A percentile compares a stretch with the other conserved stretches of the same genome.
Conservation (phyloP, 495 filamentous ascomycete species). For the Penicillium nucicola region DNA sequence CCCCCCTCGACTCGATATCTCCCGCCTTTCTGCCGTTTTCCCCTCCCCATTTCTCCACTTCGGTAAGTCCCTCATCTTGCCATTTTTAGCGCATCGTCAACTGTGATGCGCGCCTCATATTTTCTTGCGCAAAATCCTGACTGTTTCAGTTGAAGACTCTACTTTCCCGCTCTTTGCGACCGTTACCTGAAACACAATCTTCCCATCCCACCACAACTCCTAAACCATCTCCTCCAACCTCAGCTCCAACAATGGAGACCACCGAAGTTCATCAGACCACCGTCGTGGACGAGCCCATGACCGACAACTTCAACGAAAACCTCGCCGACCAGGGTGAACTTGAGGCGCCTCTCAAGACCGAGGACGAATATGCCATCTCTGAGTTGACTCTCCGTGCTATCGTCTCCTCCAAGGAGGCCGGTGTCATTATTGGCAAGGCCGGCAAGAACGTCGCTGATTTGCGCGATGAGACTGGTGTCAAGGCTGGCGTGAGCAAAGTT, state of each 20-base stretch:
- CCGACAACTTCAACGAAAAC: constrained; percentile 47
- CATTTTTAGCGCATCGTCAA: neutral
- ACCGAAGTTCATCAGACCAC: constrained; percentile 46
- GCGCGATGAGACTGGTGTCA: constrained; percentile 94
- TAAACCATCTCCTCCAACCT: constrained; percentile 3
- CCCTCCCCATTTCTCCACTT: constrained; percentile 30
- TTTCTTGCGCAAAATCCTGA: constrained; percentile 1
- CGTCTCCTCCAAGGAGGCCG: constrained; percentile 96
- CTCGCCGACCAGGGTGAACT: constrained; percentile 58
- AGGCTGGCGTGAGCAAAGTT: constrained; percentile 97
- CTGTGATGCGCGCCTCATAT: neutral
- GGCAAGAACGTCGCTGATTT: constrained; percentile 98
- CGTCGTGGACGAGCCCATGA: constrained; percentile 41
- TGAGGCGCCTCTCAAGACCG: constrained; percentile 74
- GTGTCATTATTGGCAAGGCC: constrained; percentile 96
- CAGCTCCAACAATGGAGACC: constrained; percentile 37
- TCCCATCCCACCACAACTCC: constrained; percentile 5
- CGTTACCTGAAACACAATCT: constrained; percentile 13
- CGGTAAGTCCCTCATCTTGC: constrained; percentile 18
- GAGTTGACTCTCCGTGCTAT: constrained; percentile 94
- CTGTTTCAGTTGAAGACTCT: constrained; percentile 2
- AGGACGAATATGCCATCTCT: constrained; percentile 91
- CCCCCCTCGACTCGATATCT: constrained; percentile 14
- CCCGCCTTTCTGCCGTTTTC: constrained; percentile 19
- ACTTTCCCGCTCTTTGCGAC: constrained; percentile 3